Conservation (phyloP, 441 rosid species). For the Brassica hybrid region DNA sequence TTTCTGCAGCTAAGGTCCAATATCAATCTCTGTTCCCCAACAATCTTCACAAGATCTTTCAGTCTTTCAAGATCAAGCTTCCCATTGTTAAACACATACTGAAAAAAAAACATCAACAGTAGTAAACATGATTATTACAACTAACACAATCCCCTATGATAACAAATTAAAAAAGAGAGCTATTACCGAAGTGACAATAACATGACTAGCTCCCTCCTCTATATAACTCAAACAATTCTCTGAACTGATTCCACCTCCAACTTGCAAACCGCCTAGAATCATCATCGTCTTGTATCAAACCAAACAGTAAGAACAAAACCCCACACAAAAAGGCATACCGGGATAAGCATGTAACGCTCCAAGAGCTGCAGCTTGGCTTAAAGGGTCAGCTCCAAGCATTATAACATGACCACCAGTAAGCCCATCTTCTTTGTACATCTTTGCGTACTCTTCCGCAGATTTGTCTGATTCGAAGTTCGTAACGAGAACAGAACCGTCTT, state of each 20-base stretch:
- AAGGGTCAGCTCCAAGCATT: constrained; percentile 94
- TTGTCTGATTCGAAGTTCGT: constrained; percentile 88
- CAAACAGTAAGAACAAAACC: background rate
- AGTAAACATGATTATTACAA: background rate
- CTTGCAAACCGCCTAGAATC: constrained; percentile 91
- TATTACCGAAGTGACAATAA: constrained; percentile 89
- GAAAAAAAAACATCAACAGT: constrained; percentile 41
- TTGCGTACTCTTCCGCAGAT: constrained; percentile 79
- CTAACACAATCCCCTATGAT: background rate
- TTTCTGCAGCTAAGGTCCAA: constrained; percentile 96
- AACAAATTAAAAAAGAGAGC: constrained; percentile 14
- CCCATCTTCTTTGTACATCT: constrained; percentile 71
- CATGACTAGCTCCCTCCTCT: constrained; percentile 94
- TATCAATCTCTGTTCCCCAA: constrained; percentile 82
- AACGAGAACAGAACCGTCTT: constrained; percentile 65
- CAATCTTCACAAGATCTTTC: constrained; percentile 67
- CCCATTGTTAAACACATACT: constrained; percentile 92
- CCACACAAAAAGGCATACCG: constrained; percentile 48
- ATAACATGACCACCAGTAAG: constrained; percentile 92
- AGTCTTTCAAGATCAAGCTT: constrained; percentile 86
- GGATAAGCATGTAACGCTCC: constrained; percentile 89
- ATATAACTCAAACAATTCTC: constrained; percentile 73
- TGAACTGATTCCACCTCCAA: constrained; percentile 88
- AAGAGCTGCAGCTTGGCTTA: constrained; percentile 79
- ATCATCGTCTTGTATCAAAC: constrained; percentile 46